Conservation (phyloP, 2,329 filamentous ascomycete species). For the Sporothrix inflata region DNA sequence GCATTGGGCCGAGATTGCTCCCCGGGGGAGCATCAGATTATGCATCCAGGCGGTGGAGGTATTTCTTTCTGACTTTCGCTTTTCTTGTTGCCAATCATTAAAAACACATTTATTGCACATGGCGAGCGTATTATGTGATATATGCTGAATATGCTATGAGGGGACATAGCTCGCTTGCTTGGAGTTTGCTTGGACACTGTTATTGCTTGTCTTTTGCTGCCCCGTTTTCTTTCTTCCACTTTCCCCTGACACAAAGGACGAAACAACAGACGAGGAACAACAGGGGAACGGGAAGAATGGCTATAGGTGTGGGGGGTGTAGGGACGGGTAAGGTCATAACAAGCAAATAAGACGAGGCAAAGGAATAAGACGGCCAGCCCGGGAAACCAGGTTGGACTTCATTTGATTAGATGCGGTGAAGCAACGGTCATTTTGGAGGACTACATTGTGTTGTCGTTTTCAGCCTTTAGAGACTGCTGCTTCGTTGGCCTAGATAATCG, state of each 20-base stretch:
- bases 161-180: background rate
- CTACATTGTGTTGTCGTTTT: background rate
- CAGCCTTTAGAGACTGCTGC: background rate
- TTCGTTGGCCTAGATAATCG: background rate
- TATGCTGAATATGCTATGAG: background rate
- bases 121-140: background rate
- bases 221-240: background rate
- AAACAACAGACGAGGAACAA: background rate
- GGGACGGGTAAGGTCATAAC: constrained; percentile 8
- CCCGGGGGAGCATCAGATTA: background rate
- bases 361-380: background rate
- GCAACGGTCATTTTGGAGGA: background rate
- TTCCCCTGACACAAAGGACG: background rate
- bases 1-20: constrained; percentile 11
- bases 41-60: background rate
- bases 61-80: background rate
- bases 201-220: background rate
- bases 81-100: background rate
- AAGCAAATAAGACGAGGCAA: no score
- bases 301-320: background rate
- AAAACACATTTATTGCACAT: background rate
- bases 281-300: background rate
- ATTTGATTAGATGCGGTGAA: constrained; percentile 5
- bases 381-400: background rate
- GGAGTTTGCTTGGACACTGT: background rate